A percentile compares a stretch with the other conserved stretches of the same genome.
These are phyloP conservation scores for Tilletia indica DNA, from an alignment of 1,284 basidiomycete species.

Conservation along the genomic window DNA sequence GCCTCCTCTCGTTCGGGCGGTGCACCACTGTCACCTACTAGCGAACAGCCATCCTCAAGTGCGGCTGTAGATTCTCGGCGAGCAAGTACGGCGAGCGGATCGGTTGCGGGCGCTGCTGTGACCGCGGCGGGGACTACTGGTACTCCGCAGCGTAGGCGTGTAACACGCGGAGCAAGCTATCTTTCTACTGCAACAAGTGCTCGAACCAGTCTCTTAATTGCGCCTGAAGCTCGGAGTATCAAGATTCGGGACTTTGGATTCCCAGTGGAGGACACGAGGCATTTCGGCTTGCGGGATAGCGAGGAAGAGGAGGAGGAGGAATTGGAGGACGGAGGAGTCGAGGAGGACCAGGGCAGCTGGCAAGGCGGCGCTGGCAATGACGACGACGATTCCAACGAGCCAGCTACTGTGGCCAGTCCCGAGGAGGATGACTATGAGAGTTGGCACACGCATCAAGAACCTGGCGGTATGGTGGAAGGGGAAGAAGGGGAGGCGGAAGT, in stretches of 20 bases:
- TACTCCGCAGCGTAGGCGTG: background rate
- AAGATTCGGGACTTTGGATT: conserved; percentile 42
- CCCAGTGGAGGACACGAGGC: conserved; percentile 30
- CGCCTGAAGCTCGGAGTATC: conserved; percentile 15
- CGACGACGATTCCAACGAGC: background rate
- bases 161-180: background rate
- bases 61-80: background rate
- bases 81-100: background rate
- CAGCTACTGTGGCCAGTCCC: conserved; percentile 7
- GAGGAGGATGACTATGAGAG: background rate
- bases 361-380: background rate
- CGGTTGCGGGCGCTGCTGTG: background rate
- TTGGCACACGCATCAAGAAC: conserved; percentile 21
- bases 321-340: conserved; percentile 15
- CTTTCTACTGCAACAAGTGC: conserved; percentile 10
- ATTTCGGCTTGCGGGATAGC: conserved; percentile 22
- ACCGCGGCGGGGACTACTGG: background rate
- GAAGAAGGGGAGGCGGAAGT: conserved; percentile 31
- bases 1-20: conserved; percentile 5
- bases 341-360: background rate
- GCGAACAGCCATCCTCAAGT: background rate
- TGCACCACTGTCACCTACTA: background rate
- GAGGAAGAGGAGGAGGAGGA: conserved; percentile 16
- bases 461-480: conserved; percentile 34
- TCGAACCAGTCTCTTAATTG: background rate